A percentile compares a stretch with the other conserved stretches of the same genome.
Evolutionary conservation across 768 basidiomycete genomes (phyloP).

Genomic region (Leccinum aurantiacum): DNA sequence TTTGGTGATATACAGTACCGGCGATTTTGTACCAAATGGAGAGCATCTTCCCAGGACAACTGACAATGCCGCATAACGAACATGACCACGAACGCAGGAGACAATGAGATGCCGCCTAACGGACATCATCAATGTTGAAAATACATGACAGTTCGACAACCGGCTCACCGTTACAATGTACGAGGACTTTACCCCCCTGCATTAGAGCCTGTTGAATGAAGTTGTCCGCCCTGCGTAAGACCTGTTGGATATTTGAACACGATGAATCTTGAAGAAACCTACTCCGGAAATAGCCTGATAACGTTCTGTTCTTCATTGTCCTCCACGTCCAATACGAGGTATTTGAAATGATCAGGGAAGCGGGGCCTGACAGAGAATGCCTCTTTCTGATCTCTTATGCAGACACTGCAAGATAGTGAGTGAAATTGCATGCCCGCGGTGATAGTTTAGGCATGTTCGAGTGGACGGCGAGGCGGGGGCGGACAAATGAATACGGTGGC

Average conservation of each 20-base stretch:
- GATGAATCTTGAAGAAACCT: slow-evolving; percentile 23
- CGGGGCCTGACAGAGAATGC: slow-evolving; percentile 87
- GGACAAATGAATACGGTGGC: background rate
- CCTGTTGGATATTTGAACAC: background rate
- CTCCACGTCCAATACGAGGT: slow-evolving; percentile 82
- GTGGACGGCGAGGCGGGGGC: background rate
- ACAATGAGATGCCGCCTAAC: slow-evolving; percentile 82
- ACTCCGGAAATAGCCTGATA: slow-evolving; percentile 88
- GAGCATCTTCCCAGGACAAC: slow-evolving; percentile 83
- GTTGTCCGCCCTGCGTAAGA: slow-evolving; percentile 56
- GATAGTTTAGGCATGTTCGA: background rate
- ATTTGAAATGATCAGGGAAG: slow-evolving; percentile 75
- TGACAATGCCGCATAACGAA: slow-evolving; percentile 87
- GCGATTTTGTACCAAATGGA: slow-evolving; percentile 85
- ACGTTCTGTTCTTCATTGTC: slow-evolving; percentile 96
- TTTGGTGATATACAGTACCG: slow-evolving; percentile 94
- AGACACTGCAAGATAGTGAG: slow-evolving; percentile 52
- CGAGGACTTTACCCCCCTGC: slow-evolving; percentile 71
- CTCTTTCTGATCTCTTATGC: slow-evolving; percentile 86
- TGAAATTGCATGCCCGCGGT: background rate
- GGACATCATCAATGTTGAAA: background rate
- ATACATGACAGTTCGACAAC: background rate
- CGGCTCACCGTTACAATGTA: slow-evolving; percentile 81
- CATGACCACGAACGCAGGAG: slow-evolving; percentile 89
- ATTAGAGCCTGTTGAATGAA: slow-evolving; percentile 69